Conservation (phyloP, 2,329 filamentous ascomycete species). For the Fusarium zealandicum region DNA sequence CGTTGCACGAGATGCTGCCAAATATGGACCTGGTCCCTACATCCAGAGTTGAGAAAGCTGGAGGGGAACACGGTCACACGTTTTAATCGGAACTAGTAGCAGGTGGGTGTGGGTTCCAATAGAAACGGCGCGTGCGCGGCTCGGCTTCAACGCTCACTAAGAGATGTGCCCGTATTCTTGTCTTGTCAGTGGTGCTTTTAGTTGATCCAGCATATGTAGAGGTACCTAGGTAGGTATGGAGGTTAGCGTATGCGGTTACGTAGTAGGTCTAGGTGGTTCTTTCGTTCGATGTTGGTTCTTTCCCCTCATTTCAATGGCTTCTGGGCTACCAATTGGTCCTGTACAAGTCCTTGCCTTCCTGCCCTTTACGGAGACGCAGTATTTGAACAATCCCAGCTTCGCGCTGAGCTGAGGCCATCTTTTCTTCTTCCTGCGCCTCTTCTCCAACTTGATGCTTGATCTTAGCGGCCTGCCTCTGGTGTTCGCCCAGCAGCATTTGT, state of each 20-base stretch:
- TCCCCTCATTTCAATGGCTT: background rate
- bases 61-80: constrained; percentile 12
- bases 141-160: constrained; percentile 28
- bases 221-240: too few relatives aligned
- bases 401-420: background rate
- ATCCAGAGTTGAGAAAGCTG: background rate
- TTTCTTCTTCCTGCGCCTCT: constrained; percentile 2
- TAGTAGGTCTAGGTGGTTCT: constrained; percentile 19
- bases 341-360: background rate
- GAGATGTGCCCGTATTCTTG: constrained; percentile 5
- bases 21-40: constrained; percentile 15
- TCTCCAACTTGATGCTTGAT: constrained; percentile 7
- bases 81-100: constrained; percentile 14
- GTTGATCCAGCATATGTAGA: too few relatives aligned
- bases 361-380: background rate
- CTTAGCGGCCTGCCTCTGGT: constrained; percentile 11
- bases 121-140: constrained; percentile 22
- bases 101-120: constrained; percentile 24
- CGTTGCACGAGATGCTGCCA: constrained; percentile 16
- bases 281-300: constrained; percentile 4
- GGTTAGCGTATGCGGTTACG: too few relatives aligned
- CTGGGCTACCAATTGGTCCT: constrained; percentile 1
- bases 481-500: constrained; percentile 13
- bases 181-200: too few relatives aligned
- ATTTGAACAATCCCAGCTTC: background rate